Evolutionary conservation across 2,329 filamentous ascomycete species (phyloP).

Genomic region (Cyphellophora attinorum): DNA sequence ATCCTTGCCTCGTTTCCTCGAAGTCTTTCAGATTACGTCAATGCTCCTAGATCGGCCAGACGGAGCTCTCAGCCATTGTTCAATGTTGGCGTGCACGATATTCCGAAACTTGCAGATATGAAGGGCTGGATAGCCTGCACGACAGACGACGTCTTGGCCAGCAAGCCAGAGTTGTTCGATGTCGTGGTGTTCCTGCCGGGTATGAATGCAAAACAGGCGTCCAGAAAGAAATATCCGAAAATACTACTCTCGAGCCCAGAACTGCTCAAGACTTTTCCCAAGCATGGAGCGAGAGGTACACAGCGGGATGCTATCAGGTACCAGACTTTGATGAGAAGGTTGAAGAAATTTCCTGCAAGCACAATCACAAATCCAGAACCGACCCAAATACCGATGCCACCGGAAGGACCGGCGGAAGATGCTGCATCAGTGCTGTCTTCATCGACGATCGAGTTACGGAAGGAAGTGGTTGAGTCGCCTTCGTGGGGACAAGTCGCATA

Average conservation of each 20-base stretch:
- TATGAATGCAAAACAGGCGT: constrained; percentile 44
- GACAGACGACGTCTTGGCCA: constrained; percentile 82
- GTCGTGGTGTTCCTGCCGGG: constrained; percentile 75
- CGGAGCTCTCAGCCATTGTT: constrained; percentile 72
- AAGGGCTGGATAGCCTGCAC: constrained; percentile 88
- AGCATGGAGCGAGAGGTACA: constrained; percentile 67
- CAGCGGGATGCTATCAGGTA: constrained; percentile 83
- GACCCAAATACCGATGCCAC: constrained; percentile 15
- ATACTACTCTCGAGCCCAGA: constrained; percentile 49
- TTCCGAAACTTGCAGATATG: constrained; percentile 54
- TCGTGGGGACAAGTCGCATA: constrained; percentile 54
- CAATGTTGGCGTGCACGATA: constrained; percentile 86
- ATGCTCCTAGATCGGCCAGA: constrained; percentile 50
- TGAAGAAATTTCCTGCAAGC: constrained; percentile 26
- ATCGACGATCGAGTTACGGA: constrained; percentile 32
- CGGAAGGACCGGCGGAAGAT: constrained; percentile 25
- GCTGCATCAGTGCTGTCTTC: constrained; percentile 22
- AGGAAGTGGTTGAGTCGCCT: constrained; percentile 43
- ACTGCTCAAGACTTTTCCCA: constrained; percentile 31
- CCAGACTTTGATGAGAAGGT: constrained; percentile 54
- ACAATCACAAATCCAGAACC: constrained; percentile 9
- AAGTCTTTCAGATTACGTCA: constrained; percentile 60
- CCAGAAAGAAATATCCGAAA: constrained; percentile 62
- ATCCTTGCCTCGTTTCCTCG: constrained; percentile 80
- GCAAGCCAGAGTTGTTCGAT: constrained; percentile 82